A percentile compares a stretch with the other conserved stretches of the same genome.
These are phyloP conservation scores for Aspergillus panamensis DNA, from an alignment of 495 filamentous ascomycete genomes.

Conservation along the genomic window DNA sequence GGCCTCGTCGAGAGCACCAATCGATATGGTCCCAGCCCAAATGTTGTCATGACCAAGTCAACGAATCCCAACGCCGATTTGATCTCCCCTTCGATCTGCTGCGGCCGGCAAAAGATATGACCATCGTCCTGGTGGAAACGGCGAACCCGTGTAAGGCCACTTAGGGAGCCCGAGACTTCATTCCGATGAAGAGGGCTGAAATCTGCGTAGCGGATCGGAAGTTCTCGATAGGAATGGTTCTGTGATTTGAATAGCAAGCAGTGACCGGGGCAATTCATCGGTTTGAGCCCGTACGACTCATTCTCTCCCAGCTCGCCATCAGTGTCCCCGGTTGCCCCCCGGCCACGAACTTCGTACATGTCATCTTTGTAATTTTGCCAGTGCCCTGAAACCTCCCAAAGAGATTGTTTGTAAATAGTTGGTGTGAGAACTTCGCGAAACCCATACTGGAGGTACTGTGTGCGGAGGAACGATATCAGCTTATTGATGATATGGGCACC, in stretches of 20 bases:
- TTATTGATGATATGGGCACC: constrained; percentile 86
- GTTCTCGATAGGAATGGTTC: constrained; percentile 70
- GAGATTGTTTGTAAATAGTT: constrained; percentile 85
- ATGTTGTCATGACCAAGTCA: constrained; percentile 67
- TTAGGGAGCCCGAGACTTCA: constrained; percentile 80
- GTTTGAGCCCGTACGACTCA: constrained; percentile 86
- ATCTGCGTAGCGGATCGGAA: constrained; percentile 89
- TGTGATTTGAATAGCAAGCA: constrained; percentile 80
- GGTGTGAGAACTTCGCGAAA: constrained; percentile 91
- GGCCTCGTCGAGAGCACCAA: constrained; percentile 81
- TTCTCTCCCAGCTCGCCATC: constrained; percentile 54
- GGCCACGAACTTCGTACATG: constrained; percentile 84
- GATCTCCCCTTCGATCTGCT: constrained; percentile 81
- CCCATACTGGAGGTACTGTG: constrained; percentile 82
- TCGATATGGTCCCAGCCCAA: constrained; percentile 70
- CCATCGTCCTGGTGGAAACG: constrained; percentile 97
- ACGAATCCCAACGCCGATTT: constrained; percentile 75
- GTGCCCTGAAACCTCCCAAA: constrained; percentile 88
- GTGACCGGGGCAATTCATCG: constrained; percentile 97
- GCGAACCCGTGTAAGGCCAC: constrained; percentile 81
- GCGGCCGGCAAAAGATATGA: constrained; percentile 87
- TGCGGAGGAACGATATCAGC: constrained; percentile 76
- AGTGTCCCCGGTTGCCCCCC: constrained; percentile 48
- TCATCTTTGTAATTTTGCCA: constrained; percentile 93
- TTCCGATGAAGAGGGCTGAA: constrained; percentile 91